These are phyloP conservation scores for Oryza glaberrima DNA, from an alignment of 176 grass and related monocot genomes.

Conservation along the genomic window DNA sequence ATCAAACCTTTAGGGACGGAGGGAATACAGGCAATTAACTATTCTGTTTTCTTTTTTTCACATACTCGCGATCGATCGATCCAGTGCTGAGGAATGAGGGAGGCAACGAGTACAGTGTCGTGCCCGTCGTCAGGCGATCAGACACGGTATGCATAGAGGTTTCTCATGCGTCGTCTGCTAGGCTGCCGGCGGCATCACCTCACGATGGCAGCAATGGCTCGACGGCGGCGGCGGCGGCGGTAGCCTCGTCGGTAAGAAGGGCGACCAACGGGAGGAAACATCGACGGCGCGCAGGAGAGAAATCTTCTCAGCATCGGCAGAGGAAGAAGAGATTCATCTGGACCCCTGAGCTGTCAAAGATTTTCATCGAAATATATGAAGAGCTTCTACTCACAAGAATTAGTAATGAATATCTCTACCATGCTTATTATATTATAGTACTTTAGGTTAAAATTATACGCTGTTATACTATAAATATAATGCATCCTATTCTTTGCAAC, in stretches of 20 bases:
- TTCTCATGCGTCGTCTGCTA: too few species aligned
- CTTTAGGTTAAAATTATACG: too few species aligned
- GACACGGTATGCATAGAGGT: too few species aligned
- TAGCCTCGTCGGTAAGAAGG: not conserved
- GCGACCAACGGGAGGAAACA: not conserved
- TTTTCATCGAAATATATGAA: not conserved
- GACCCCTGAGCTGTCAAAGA: not conserved
- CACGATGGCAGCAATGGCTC: not conserved
- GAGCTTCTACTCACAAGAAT: not conserved
- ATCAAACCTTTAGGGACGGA: too few species aligned
- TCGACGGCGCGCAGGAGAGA: not conserved
- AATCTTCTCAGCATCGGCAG: not conserved
- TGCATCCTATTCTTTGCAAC: too few species aligned
- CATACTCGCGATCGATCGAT: not conserved
- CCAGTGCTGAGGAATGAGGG: not conserved
- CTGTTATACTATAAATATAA: too few species aligned
- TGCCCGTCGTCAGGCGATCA: not conserved
- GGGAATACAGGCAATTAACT: not conserved
- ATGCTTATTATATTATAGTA: not conserved
- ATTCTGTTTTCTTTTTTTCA: not conserved
- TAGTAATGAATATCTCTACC: not conserved
- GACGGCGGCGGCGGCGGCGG: not conserved
- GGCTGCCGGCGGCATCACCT: not conserved
- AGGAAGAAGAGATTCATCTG: not conserved
- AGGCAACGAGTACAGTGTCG: not conserved